Evolutionary conservation across 192 early-diverging fungal genomes (phyloP).

Genomic region (Oehlia diaphana): DNA sequence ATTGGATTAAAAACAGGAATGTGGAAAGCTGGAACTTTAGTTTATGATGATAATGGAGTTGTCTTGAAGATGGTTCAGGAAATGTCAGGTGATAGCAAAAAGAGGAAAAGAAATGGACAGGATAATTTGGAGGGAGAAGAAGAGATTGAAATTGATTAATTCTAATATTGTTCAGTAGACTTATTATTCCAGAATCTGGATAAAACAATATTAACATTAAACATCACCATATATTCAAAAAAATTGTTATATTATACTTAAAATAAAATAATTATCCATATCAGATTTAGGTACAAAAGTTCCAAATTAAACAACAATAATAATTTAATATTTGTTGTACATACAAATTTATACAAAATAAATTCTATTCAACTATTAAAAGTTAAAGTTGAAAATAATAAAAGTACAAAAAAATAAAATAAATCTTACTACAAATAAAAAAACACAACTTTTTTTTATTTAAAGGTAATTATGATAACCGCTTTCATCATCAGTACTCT

Average conservation of each 20-base stretch:
- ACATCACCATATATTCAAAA: too few species aligned
- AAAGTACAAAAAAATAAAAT: background rate
- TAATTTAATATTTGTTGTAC: too few species aligned
- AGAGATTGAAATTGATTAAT: background rate
- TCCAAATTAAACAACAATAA: too few species aligned
- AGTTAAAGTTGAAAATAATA: background rate
- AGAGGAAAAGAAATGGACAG: background rate
- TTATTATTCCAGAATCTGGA: background rate
- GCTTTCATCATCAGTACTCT: constrained; percentile 39
- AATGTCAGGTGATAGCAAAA: background rate
- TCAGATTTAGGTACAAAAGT: too few species aligned
- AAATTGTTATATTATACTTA: too few species aligned
- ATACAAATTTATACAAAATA: background rate
- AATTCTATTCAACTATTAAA: background rate
- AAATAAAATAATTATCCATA: too few species aligned
- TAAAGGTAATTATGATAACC: constrained; percentile 30
- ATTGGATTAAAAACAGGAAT: constrained; percentile 71
- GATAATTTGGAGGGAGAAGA: constrained; percentile 9
- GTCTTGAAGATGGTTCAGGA: constrained; percentile 53
- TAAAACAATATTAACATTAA: too few species aligned
- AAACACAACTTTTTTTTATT: background rate
- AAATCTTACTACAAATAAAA: background rate
- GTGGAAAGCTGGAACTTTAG: constrained; percentile 80
- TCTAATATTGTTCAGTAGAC: background rate
- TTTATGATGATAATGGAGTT: constrained; percentile 81